Conservation (phyloP, 1,284 basidiomycete species). For the Takashimella koratensis region DNA sequence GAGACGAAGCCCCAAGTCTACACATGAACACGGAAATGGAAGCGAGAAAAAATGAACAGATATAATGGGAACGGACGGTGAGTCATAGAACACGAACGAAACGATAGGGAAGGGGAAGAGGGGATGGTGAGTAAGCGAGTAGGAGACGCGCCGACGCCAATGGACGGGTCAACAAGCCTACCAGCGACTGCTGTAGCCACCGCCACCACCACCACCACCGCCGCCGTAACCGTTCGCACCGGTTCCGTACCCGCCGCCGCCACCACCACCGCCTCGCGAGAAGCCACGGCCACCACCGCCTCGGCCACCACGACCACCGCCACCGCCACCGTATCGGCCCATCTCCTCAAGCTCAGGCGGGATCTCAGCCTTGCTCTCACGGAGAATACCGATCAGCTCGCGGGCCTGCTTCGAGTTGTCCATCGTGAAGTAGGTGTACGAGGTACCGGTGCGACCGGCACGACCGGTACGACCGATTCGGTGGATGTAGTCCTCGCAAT, state of each 20-base stretch:
- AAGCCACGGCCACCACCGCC: conserved; percentile 55
- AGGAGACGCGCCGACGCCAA: too few species aligned
- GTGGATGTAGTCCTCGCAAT: conserved; percentile 54
- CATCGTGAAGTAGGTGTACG: conserved; percentile 94
- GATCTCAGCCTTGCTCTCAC: conserved; percentile 83
- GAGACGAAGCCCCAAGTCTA: too few species aligned
- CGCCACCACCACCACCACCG: conserved; percentile 43
- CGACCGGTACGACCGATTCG: conserved; percentile 59
- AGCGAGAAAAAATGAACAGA: too few species aligned
- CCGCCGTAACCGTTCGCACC: conserved; percentile 22
- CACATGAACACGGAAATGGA: too few species aligned
- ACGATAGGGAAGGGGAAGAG: too few species aligned
- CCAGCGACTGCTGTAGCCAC: conserved; percentile 36
- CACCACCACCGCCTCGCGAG: conserved; percentile 55
- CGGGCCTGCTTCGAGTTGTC: conserved; percentile 93
- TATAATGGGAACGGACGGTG: too few species aligned
- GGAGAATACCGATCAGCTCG: conserved; percentile 82
- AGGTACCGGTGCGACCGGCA: conserved; percentile 59
- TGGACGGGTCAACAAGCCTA: conserved; percentile 13
- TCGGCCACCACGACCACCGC: conserved; percentile 49
- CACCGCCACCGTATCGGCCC: conserved; percentile 73
- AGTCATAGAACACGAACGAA: too few species aligned
- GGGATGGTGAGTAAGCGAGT: too few species aligned
- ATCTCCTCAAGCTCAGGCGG: conserved; percentile 92
- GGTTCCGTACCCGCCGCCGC: conserved; percentile 52